phyloP scores from a whole-genome alignment of 768 basidiomycete species.

The Pilatotrama ljubarskyi region DNA sequence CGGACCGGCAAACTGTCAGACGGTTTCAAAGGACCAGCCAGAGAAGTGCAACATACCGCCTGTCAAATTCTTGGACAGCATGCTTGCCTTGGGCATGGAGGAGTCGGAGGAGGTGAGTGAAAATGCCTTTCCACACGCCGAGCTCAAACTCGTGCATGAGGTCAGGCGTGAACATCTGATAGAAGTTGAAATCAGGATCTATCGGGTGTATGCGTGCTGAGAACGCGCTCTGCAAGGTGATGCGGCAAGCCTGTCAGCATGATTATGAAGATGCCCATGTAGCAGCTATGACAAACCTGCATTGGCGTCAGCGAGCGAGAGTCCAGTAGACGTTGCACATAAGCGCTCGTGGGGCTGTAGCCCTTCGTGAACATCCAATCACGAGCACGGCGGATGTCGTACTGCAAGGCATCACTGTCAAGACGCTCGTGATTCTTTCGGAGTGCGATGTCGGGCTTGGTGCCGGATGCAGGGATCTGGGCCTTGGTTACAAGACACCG shows the following conservation, averaged over 20 bases:
- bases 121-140: constrained; percentile 34
- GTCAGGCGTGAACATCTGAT: constrained; percentile 31
- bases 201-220: too few relatives aligned
- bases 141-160: constrained; percentile 39
- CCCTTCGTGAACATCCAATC: constrained; percentile 24
- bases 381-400: constrained; percentile 14
- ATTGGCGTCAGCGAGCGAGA: constrained; percentile 21
- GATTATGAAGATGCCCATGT: constrained; percentile 35
- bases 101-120: constrained; percentile 31
- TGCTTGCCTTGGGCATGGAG: constrained; percentile 4
- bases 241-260: too few relatives aligned
- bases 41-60: not conserved
- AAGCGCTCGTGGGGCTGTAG: constrained; percentile 4
- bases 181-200: constrained; percentile 32
- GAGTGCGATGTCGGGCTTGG: not conserved
- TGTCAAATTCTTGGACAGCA: constrained; percentile 9
- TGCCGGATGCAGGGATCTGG: constrained; percentile 33
- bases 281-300: constrained; percentile 12
- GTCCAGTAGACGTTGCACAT: constrained; percentile 17
- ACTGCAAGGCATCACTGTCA: not conserved
- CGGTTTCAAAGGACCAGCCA: not conserved
- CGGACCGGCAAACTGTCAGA: too few relatives aligned
- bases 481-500: constrained; percentile 34
- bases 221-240: too few relatives aligned
- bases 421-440: not conserved